phyloP scores from a whole-genome alignment of 495 filamentous ascomycete species.

The Pseudomonodictys pantanalensis region DNA sequence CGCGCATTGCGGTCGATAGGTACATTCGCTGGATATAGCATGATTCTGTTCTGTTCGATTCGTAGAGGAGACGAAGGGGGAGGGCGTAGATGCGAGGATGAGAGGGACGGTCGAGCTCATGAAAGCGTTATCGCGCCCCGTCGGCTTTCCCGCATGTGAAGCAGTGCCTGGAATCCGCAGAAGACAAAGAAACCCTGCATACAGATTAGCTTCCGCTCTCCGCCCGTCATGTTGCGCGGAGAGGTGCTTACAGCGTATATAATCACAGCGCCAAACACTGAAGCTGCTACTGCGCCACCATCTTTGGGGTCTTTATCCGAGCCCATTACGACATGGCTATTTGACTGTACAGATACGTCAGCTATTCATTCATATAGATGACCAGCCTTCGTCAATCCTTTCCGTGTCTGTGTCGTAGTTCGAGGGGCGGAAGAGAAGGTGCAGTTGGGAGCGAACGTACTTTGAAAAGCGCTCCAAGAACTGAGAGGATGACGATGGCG shows the following conservation, averaged over 20 bases:
- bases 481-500: constrained; percentile 81
- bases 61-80: not conserved
- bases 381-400: not conserved
- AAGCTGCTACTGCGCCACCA: constrained; percentile 71
- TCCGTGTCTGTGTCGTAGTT: not conserved
- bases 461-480: constrained; percentile 76
- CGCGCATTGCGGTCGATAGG: too few relatives aligned
- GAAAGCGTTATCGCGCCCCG: constrained; percentile 75
- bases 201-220: constrained; percentile 11
- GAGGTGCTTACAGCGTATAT: constrained; percentile 70
- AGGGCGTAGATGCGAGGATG: not conserved
- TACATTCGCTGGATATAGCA: too few relatives aligned
- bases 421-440: not conserved
- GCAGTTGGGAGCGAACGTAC: constrained; percentile 43
- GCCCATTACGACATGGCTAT: constrained; percentile 78
- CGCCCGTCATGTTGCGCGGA: not conserved
- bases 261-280: constrained; percentile 78
- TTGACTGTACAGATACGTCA: constrained; percentile 44
- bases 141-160: constrained; percentile 73
- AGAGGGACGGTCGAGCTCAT: constrained; percentile 13
- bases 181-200: constrained; percentile 80
- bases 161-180: constrained; percentile 78
- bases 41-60: not conserved
- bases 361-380: not conserved
- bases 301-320: constrained; percentile 63